Evolutionary conservation across 257 asterid genomes (phyloP), one percentile per base, ranked within the genome.

Genomic region (Solanum virginianum): DNA sequence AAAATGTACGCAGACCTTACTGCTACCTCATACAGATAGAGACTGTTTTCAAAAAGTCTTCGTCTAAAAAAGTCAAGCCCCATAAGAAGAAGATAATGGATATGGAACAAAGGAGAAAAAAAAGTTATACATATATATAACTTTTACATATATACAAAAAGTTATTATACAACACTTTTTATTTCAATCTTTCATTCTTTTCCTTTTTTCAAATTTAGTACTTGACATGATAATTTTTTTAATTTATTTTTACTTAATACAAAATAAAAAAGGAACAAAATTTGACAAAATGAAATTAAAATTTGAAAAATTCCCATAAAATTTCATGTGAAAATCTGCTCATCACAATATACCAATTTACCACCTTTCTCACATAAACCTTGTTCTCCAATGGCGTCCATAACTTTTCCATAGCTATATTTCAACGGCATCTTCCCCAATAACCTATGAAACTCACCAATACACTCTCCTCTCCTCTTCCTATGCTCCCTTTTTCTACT

Each of bases 391-490:
- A 93, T 90, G 68, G 90, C 90, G 70, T 90, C 86, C 85, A 93
- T 95, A 82, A 96, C 87, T 88, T 92, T 93, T 47, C 99, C 98
- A 84, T 90, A 93, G 80, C 95, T 92, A 81, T 94, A 95, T 88
- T 88, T 90, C 91, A 95, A 89, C 24, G 98, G 98, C 97, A 97
- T 91, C 68, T 83, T 90, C 82, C 94, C 95, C 86, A 91, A 82
- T 53, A 92, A 86, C 69, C 93, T 84, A 86, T 96, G 99, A 32
- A 96, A 96, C 87, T 92, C 93, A 55, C 79, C 83, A 63, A 96
- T 91, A 83, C 99, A 96, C 13, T 91, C 94, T 70, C 97, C 98
- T 88, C 98, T 95, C 77, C 95, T 92, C 92, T 94, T 94, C 89
- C 94, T 90, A 69, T 94, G 98, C 84, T 96, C 98, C 51, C 86